These are phyloP conservation scores for Aspergillus funiculosus DNA, from an alignment of 495 filamentous ascomycete genomes.

Conservation along the genomic window DNA sequence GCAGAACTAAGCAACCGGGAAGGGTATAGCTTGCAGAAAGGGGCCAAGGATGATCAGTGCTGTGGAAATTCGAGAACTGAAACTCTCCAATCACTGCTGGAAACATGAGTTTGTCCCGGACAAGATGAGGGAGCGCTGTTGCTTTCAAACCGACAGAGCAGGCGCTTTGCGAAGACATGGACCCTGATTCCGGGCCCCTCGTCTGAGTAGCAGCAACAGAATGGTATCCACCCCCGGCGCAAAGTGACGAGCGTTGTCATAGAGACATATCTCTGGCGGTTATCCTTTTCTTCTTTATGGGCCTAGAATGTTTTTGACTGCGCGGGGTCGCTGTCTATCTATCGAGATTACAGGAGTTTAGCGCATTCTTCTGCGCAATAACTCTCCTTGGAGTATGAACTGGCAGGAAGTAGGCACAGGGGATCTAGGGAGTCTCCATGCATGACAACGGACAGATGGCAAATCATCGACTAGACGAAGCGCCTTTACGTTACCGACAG, in stretches of 20 bases:
- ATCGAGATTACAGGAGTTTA: background rate
- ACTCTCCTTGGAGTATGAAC: background rate
- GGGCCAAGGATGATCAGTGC: background rate
- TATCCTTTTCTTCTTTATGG: background rate
- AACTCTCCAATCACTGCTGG: background rate
- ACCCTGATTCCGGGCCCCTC: background rate
- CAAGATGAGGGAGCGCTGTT: background rate
- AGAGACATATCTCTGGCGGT: background rate
- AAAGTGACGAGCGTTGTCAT: background rate
- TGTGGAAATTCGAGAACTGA: background rate
- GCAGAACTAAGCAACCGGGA: constrained; percentile 4
- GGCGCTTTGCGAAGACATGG: constrained; percentile 7
- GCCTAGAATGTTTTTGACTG: background rate
- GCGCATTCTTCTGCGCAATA: background rate
- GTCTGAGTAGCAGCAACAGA: background rate
- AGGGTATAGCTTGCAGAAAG: constrained; percentile 11
- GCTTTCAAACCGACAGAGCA: background rate
- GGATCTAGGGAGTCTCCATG: too few species aligned
- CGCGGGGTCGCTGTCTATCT: background rate
- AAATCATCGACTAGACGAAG: too few species aligned
- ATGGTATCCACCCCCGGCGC: background rate
- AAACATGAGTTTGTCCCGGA: background rate
- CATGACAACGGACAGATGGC: too few species aligned
- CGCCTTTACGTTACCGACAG: too few species aligned
- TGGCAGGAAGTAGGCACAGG: too few species aligned